Evolutionary conservation across 495 filamentous ascomycete genomes (phyloP).

Genomic region (Aspergillus sclerotiicarbonarius): DNA sequence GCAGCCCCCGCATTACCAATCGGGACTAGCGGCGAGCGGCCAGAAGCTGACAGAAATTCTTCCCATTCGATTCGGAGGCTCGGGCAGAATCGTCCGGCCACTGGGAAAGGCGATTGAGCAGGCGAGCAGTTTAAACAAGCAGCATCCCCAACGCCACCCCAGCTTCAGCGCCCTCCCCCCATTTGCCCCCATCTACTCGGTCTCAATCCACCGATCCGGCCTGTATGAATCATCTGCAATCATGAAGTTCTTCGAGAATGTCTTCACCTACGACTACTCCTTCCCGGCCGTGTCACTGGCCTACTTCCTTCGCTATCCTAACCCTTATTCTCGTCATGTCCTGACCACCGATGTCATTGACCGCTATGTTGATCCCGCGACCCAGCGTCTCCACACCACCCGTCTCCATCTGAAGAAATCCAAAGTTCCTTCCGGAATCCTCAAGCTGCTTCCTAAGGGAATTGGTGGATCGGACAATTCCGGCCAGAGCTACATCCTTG

Average conservation of each 20-base stretch:
- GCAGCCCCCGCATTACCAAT: conserved; percentile 19
- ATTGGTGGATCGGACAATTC: conserved; percentile 71
- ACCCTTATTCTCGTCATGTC: conserved; percentile 93
- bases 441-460: conserved; percentile 78
- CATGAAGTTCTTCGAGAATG: conserved; percentile 87
- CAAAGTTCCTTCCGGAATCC: conserved; percentile 76
- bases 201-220: conserved; percentile 8
- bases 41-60: conserved; percentile 22
- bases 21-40: conserved; percentile 11
- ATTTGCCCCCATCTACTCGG: conserved; percentile 7
- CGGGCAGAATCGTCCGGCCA: conserved; percentile 16
- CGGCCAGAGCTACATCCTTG: conserved; percentile 81
- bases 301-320: conserved; percentile 99
- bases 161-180: conserved; percentile 3
- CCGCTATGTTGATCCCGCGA: conserved; percentile 73
- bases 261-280: conserved; percentile 86
- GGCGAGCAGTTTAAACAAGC: conserved; percentile 14
- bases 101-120: conserved; percentile 18
- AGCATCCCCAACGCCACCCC: conserved; percentile 11
- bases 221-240: conserved; percentile 37
- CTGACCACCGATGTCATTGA: conserved; percentile 94
- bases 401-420: conserved; percentile 93
- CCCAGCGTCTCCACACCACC: conserved; percentile 79
- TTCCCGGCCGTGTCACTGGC: conserved; percentile 91
- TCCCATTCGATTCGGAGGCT: conserved; percentile 8